Conservation (phyloP, 2,329 filamentous ascomycete genomes). For the Ophiostoma pallidulum region DNA sequence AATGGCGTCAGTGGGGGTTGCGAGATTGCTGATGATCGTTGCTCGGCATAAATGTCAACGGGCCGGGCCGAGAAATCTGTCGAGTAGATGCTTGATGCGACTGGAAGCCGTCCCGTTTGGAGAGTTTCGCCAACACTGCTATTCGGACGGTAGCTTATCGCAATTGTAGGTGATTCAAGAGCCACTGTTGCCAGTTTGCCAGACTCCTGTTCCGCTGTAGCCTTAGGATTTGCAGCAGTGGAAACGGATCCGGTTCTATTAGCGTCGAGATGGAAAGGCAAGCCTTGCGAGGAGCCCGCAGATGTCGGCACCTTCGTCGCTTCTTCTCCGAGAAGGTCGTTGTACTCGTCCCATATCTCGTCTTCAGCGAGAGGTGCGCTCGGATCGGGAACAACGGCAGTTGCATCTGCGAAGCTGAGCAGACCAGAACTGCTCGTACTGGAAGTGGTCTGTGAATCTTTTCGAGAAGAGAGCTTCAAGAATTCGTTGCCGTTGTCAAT, state of each 20-base stretch:
- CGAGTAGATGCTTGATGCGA: conserved; percentile 44
- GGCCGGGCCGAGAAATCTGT: conserved; percentile 45
- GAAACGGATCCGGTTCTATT: conserved; percentile 1
- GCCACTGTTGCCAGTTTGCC: conserved; percentile 24
- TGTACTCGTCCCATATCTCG: conserved; percentile 90
- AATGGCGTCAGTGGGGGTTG: conserved; percentile 34
- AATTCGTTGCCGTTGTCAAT: conserved; percentile 46
- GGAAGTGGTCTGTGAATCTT: conserved; percentile 56
- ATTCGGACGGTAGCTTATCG: conserved; percentile 20
- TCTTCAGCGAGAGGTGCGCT: conserved; percentile 62
- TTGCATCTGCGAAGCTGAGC: conserved; percentile 51
- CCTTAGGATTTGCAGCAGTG: background rate
- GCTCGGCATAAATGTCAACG: conserved; percentile 35
- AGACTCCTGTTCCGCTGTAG: background rate
- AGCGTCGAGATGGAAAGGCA: conserved; percentile 42
- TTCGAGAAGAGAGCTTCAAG: conserved; percentile 61
- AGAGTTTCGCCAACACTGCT: background rate
- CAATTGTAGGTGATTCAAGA: conserved; percentile 41
- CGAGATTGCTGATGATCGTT: conserved; percentile 18
- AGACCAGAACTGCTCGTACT: conserved; percentile 54
- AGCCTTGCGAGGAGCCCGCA: conserved; percentile 45
- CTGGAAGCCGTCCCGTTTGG: conserved; percentile 21
- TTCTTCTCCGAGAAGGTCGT: conserved; percentile 71
- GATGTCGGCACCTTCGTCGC: conserved; percentile 37
- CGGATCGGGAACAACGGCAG: conserved; percentile 54